Conservation (phyloP, 2,329 filamentous ascomycete species). For the Pseudodiploospora longispora region DNA sequence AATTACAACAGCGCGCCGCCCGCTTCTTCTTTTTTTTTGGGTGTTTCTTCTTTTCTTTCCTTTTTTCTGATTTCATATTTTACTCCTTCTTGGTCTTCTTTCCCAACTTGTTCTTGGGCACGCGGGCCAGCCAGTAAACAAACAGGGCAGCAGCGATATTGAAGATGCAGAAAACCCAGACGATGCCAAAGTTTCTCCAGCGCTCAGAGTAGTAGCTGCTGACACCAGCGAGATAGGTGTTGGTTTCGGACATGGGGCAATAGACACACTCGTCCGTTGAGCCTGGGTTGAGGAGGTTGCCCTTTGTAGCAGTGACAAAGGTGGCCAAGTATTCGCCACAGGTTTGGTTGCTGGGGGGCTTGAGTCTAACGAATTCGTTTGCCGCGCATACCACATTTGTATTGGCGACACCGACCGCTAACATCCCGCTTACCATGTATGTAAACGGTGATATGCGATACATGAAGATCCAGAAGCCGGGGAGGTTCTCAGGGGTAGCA, state of each 20-base stretch:
- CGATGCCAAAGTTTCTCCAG: constrained; percentile 62
- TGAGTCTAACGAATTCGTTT: constrained; percentile 63
- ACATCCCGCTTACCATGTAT: constrained; percentile 67
- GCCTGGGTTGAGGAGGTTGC: constrained; percentile 41
- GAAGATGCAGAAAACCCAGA: constrained; percentile 51
- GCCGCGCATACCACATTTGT: constrained; percentile 55
- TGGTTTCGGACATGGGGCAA: constrained; percentile 44
- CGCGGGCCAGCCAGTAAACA: constrained; percentile 47
- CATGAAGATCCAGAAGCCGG: constrained; percentile 78
- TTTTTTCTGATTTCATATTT: not conserved
- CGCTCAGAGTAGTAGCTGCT: constrained; percentile 47
- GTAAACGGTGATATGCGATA: constrained; percentile 77
- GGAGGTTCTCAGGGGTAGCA: constrained; percentile 52
- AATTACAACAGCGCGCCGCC: no score
- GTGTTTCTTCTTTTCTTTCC: no score
- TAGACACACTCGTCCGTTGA: constrained; percentile 46
- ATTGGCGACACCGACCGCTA: constrained; percentile 62
- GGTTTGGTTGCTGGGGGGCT: constrained; percentile 48
- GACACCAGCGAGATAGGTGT: constrained; percentile 40
- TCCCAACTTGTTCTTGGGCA: constrained; percentile 37
- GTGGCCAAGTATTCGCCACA: constrained; percentile 50
- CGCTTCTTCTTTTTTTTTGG: no score
- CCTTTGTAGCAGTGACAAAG: constrained; percentile 43
- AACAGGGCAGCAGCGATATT: constrained; percentile 48
- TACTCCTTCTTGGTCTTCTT: constrained; percentile 25